Evolutionary conservation across 805 yeast genomes (phyloP).

Genomic region (Pichia phayaonensis): DNA sequence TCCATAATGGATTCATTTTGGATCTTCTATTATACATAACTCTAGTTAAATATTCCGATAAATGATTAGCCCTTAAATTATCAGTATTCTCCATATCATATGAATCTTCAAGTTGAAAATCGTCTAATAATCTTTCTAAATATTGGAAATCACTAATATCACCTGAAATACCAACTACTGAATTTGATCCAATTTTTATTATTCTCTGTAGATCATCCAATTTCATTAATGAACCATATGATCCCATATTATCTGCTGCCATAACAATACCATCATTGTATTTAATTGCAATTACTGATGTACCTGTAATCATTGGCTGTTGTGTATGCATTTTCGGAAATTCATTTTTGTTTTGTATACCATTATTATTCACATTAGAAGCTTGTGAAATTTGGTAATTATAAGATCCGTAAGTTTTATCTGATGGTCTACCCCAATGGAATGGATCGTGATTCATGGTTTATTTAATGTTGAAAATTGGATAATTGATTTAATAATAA

Average conservation of each 20-base stretch:
- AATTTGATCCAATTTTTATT: slow-evolving; percentile 72
- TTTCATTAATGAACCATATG: slow-evolving; percentile 89
- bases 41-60: slow-evolving; percentile 79
- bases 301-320: slow-evolving; percentile 93
- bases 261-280: slow-evolving; percentile 83
- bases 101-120: slow-evolving; percentile 67
- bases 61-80: slow-evolving; percentile 70
- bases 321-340: slow-evolving; percentile 83
- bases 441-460: slow-evolving; percentile 91
- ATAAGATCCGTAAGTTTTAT: slow-evolving; percentile 74
- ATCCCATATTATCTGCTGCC: slow-evolving; percentile 92
- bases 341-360: slow-evolving; percentile 20
- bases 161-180: slow-evolving; percentile 91
- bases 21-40: slow-evolving; percentile 82
- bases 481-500: background rate
- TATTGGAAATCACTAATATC: slow-evolving; percentile 92
- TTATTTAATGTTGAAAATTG: background rate
- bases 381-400: slow-evolving; percentile 69
- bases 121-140: slow-evolving; percentile 64
- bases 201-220: slow-evolving; percentile 81
- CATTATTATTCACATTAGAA: slow-evolving; percentile 18
- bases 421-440: slow-evolving; percentile 92
- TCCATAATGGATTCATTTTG: slow-evolving; percentile 96
- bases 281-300: slow-evolving; percentile 88
- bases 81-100: slow-evolving; percentile 67